phyloP scores from a whole-genome alignment of 2,329 filamentous ascomycete genomes.

The Neoscytalidium dimidiatum region DNA sequence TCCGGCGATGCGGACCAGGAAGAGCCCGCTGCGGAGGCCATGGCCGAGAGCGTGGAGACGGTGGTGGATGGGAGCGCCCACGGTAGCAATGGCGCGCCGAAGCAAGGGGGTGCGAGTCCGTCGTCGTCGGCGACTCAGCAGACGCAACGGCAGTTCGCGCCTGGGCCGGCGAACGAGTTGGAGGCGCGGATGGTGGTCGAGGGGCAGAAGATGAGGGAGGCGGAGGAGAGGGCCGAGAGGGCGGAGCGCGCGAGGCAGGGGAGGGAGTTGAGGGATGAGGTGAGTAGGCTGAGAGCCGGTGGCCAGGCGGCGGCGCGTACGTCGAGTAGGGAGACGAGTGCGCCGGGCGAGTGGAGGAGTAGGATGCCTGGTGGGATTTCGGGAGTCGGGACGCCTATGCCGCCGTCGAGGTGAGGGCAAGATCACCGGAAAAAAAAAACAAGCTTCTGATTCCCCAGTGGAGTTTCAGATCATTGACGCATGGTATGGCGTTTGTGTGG shows the following conservation, averaged over 20 bases:
- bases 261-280: not conserved
- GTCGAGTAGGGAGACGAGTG: not conserved
- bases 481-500: too few relatives aligned
- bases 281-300: not conserved
- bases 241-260: slow-evolving; percentile 9
- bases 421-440: too few relatives aligned
- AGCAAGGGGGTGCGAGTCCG: slow-evolving; percentile 16
- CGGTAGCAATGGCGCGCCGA: not conserved
- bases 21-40: not conserved
- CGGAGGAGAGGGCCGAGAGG: slow-evolving; percentile 32
- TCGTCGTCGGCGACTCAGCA: slow-evolving; percentile 5
- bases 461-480: too few relatives aligned
- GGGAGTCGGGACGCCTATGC: not conserved
- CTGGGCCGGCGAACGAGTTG: slow-evolving; percentile 23
- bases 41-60: not conserved
- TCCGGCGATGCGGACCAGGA: slow-evolving; percentile 20
- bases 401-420: not conserved
- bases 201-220: slow-evolving; percentile 38
- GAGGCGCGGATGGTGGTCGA: slow-evolving; percentile 38
- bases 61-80: not conserved
- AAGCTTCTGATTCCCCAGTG: too few relatives aligned
- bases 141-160: slow-evolving; percentile 4
- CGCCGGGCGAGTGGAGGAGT: not conserved
- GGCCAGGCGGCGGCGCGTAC: not conserved
- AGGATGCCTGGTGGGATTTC: slow-evolving; percentile 4